phyloP scores from a whole-genome alignment of 768 basidiomycete species.

The Auricularia sp. region DNA sequence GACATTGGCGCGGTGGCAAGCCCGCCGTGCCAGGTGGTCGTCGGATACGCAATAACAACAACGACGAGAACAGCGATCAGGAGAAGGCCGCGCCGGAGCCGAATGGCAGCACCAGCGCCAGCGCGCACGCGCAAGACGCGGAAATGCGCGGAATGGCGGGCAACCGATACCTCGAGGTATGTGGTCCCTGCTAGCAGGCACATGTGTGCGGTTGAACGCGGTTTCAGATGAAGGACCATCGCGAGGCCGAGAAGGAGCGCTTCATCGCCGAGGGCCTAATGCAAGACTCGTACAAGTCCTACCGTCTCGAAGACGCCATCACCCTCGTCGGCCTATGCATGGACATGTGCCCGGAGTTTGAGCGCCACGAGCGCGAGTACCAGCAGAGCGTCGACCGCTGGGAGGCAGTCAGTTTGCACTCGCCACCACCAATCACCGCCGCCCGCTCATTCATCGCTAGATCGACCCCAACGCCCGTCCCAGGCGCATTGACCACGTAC shows the following conservation, averaged over 20 bases:
- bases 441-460: slow-evolving; percentile 1
- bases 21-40: not conserved
- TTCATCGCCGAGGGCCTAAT: slow-evolving; percentile 80
- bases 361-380: slow-evolving; percentile 80
- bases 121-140: not conserved
- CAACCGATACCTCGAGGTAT: not conserved
- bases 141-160: not conserved
- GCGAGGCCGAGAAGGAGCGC: slow-evolving; percentile 57
- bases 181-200: not conserved
- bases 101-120: not conserved
- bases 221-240: slow-evolving; percentile 14
- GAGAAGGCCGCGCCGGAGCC: not conserved
- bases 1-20: not conserved
- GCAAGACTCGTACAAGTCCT: slow-evolving; percentile 73
- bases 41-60: not conserved
- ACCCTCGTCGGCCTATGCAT: slow-evolving; percentile 86
- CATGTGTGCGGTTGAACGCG: not conserved
- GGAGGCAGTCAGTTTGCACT: slow-evolving; percentile 55
- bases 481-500: slow-evolving; percentile 71
- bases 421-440: not conserved
- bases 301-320: slow-evolving; percentile 79
- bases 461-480: slow-evolving; percentile 34
- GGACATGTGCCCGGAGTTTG: slow-evolving; percentile 93
- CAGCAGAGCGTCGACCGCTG: slow-evolving; percentile 80
- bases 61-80: not conserved